Base-by-base conservation (phyloP, 2,329 filamentous ascomycete genomes). In the Plenodomus tracheiphilus region DNA sequence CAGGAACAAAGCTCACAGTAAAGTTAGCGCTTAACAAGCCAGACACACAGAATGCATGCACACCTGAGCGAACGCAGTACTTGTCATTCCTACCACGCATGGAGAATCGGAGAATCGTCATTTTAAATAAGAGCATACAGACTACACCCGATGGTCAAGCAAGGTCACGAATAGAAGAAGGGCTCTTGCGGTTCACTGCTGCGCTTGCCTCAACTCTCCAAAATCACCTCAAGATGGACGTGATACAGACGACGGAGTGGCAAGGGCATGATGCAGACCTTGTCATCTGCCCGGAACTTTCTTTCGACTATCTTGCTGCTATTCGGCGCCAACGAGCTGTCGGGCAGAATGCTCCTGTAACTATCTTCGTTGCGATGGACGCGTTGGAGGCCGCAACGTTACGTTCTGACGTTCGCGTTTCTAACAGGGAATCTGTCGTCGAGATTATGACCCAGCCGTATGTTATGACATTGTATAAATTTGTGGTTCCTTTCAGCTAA, bases 391-490 rank as follows among this genome's bases (percentile, higher is more conserved):
- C 68, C 15, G 54, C 68, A 2, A 65, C 65, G 6, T 47, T 72
- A n/a, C 62, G 66, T 9, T 62, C 63, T 1, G 68, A 72, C 41
- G 65, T 54, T 9, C 65, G 68, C 4, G 55, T 71, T 0, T 30
- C 44, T 11, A 65, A 53, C 30, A 61, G 59, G 25, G 61, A 70
- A 40, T 64, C 61, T 8, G 63, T 69, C 2, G 66, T 70, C 0
- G 68, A 72, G 40, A 64, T 72, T 3, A 61, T 69, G 20, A 66
- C 66, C 2, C 69, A 72, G 25, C 69, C 69, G 62, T 69, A 42
- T 58, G 66, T 62, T 15, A n/a, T n/a, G n/a, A n/a, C n/a, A n/a
- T 2, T 17, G 3, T 18, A 8, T 11, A 8, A 10, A 16, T 39
- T 3, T 13, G 13, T 6, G 4, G 6, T 11, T 2, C 25, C 7